These are phyloP conservation scores for Zygotorulaspora sp. DNA, from an alignment of 805 yeast genomes.

Conservation along the genomic window DNA sequence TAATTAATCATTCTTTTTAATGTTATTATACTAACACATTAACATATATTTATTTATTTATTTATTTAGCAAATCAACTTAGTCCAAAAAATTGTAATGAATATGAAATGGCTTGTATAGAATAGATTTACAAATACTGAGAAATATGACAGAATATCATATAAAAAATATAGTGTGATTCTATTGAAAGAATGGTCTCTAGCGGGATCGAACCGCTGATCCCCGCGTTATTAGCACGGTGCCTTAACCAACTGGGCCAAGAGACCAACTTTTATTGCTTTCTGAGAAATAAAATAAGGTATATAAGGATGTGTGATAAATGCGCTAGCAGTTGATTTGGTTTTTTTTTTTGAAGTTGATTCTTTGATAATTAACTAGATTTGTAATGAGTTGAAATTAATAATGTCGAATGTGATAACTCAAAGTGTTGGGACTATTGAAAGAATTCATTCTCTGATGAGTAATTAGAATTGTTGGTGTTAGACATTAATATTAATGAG, in stretches of 20 bases:
- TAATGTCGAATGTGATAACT: too few relatives aligned
- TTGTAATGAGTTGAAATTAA: too few relatives aligned
- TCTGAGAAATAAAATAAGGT: too few relatives aligned
- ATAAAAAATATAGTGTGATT: too few relatives aligned
- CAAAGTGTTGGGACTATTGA: too few relatives aligned
- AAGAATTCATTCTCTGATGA: too few relatives aligned
- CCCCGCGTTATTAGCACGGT: slow-evolving; percentile 23
- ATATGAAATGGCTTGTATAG: not conserved
- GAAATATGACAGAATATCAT: not conserved
- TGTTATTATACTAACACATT: slow-evolving; percentile 10
- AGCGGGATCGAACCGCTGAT: slow-evolving; percentile 24
- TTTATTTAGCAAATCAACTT: slow-evolving; percentile 4
- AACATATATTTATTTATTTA: slow-evolving; percentile 15
- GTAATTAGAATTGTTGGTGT: too few relatives aligned
- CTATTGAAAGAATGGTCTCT: slow-evolving; percentile 17
- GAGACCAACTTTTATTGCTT: slow-evolving; percentile 10
- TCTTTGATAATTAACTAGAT: too few relatives aligned
- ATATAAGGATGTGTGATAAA: not conserved
- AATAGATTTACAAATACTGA: not conserved
- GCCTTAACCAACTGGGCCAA: slow-evolving; percentile 23
- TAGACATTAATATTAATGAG: too few relatives aligned
- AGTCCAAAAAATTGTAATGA: not conserved
- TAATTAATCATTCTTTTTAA: slow-evolving; percentile 14
- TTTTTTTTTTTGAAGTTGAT: too few relatives aligned
- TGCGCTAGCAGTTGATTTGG: not conserved